Evolutionary conservation across 2,329 filamentous ascomycete species (phyloP), one percentile per base, ranked within the genome.

Genomic region (Penicillium sp.): DNA sequence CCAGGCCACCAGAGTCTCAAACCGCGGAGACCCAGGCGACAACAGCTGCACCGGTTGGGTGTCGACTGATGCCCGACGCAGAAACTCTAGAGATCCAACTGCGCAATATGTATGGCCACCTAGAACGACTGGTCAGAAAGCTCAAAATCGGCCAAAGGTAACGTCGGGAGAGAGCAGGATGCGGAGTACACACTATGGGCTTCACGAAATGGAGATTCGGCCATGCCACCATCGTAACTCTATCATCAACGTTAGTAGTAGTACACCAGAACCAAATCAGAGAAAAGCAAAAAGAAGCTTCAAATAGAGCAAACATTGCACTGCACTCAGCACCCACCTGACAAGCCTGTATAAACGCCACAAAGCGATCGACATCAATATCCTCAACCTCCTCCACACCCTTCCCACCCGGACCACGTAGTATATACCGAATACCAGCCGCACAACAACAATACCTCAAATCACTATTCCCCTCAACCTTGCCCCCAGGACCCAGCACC

Each of bases 21-120:
- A 67, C 56, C 70, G 62, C 24, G 34, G 33, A 21, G 65, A 67
- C 13, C 64, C 65, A n/a, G 64, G 69, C 33, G 59, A 63, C 46
- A 70, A 59, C 40, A 69, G 55, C 48, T 40, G 59, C 16, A 51
- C 58, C n/a, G 49, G 42, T 52, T 51, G 60, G 28, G 52, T 56
- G 21, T 68, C 67, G 50, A 77, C 70, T 1, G 78, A 74, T 1
- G 88, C 80, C 10, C 86, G 83, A 55, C 85, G 84, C n/a, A 97
- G 79, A 46, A 97, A 84, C 2, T 85, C 83, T 5, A 97, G 78
- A 4, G 91, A 88, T 10, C 85, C 87, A 50, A 97, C 83, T 7
- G 88, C 92, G 72, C 92, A 97, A 77, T 92, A 97, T 9, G 91
- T 92, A 71, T 96, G 93, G 18, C 94, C 94, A 63, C 91, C 90